Conservation (phyloP, 106 monocot genomes). For the Dioscorea dumetorum region DNA sequence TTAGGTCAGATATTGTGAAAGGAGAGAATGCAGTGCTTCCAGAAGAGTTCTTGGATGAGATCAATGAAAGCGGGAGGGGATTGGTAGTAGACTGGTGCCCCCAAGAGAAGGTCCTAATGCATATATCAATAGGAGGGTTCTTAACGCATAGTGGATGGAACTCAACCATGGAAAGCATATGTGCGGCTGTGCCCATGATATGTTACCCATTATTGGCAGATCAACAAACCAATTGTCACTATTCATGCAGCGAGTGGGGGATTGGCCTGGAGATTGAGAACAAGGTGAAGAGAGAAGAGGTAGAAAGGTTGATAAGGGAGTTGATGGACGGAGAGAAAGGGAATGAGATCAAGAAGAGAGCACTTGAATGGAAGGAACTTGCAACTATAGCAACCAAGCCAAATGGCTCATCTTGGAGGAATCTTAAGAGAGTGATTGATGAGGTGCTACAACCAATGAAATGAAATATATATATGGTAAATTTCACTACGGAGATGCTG, state of each 20-base stretch:
- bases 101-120: conserved; percentile 34
- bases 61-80: conserved; percentile 8
- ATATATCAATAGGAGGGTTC: conserved; percentile 33
- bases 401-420: conserved; percentile 22
- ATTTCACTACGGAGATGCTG: too few relatives aligned
- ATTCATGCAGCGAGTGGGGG: conserved; percentile 34
- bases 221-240: conserved; percentile 45
- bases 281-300: conserved; percentile 30
- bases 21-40: conserved; percentile 28
- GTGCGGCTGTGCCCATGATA: conserved; percentile 37
- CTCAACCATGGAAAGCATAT: conserved; percentile 45
- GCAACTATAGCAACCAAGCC: conserved; percentile 6
- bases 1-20: conserved; percentile 28
- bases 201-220: conserved; percentile 48
- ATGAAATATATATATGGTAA: too few relatives aligned
- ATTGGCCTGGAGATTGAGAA: conserved; percentile 42
- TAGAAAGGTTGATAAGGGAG: conserved; percentile 37
- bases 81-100: conserved; percentile 39
- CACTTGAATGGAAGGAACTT: conserved; percentile 26
- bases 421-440: conserved; percentile 22
- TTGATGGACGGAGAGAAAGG: conserved; percentile 43
- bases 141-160: conserved; percentile 69
- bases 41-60: conserved; percentile 22
- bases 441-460: too few relatives aligned
- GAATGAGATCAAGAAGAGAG: conserved; percentile 32